Base-by-base conservation (phyloP, 257 asterid species). In the Hygrophila difformis region DNA sequence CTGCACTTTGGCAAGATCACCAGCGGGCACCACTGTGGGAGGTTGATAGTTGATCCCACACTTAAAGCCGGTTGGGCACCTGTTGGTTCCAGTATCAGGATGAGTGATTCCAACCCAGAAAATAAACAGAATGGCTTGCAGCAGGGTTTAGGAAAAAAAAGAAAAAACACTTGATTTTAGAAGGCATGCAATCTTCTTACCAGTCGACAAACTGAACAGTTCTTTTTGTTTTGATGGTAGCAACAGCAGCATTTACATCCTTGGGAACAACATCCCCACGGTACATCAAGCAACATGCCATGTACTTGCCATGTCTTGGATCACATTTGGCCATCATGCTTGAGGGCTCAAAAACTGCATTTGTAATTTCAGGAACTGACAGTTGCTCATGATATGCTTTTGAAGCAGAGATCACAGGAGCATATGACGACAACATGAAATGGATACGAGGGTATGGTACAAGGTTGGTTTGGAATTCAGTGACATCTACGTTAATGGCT, bases 221-320 rank as follows among this genome's bases (percentile, higher is more conserved):
- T 63, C 97, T 77, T 81, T 87, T 87, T 6, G 97, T 87, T 79
- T 87, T 87, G 68, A 87, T 87, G 1, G 97, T 87, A 7, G 97
- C 97, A 5, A 87, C 97, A 19, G 95, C 97, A 0, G 97, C 97
- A 7, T 87, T 87, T 37, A 87, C 97, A 12, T 87, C 97, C 72
- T 87, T 87, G 12, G 97, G 97, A 2, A 87, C 97, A 0, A 87
- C 97, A 44, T 87, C 97, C 4, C 97, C 97, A 41, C 97, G 52
- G 84, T 87, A 87, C 97, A 33, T 87, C 79, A 87, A 69, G 37
- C 97, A 82, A 70, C 96, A 86, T n/a, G 96, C 96, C 96, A 86
- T 86, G 67, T 82, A 86, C 40, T 85, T 85, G 40, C 94, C 94
- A 21, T 85, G 96, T 65, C 96, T 85, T 0, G 95, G 96, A 46